Conservation (phyloP, 805 yeast genomes). For the Starmera dryadoides region DNA sequence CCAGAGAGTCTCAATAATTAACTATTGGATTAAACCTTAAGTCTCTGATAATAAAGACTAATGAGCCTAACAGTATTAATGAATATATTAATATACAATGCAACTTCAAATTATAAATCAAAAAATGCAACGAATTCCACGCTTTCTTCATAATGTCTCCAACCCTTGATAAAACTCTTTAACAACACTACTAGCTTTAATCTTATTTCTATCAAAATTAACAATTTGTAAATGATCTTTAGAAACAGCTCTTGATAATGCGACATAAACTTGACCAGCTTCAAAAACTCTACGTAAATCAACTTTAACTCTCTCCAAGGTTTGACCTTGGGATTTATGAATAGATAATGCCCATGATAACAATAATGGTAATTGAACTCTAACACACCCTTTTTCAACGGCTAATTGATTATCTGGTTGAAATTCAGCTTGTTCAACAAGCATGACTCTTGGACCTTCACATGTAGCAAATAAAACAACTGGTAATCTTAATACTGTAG, state of each 20-base stretch:
- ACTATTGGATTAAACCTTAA: no score
- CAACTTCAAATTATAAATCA: no score
- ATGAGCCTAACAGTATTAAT: no score
- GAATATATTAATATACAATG: no score
- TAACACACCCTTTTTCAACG: constrained; percentile 27
- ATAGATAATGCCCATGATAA: constrained; percentile 81
- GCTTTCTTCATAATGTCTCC: constrained; percentile 9
- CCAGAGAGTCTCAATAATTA: no score
- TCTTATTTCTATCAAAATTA: constrained; percentile 53
- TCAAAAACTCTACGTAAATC: constrained; percentile 64
- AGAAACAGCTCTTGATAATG: constrained; percentile 70
- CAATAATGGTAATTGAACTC: constrained; percentile 62
- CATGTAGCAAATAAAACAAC: constrained; percentile 25
- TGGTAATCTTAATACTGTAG: constrained; percentile 20
- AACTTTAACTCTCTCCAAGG: constrained; percentile 62
- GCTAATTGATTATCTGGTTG: constrained; percentile 28
- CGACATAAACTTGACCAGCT: constrained; percentile 81
- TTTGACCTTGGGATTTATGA: constrained; percentile 83
- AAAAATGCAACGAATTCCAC: no score
- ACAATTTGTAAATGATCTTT: constrained; percentile 57
- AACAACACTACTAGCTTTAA: constrained; percentile 55
- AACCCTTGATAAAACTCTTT: constrained; percentile 50
- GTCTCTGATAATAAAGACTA: no score
- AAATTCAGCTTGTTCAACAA: constrained; percentile 33
- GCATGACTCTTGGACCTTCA: constrained; percentile 18